phyloP scores from a whole-genome alignment of 2,329 filamentous ascomycete species.

The Claviceps arundinis region DNA sequence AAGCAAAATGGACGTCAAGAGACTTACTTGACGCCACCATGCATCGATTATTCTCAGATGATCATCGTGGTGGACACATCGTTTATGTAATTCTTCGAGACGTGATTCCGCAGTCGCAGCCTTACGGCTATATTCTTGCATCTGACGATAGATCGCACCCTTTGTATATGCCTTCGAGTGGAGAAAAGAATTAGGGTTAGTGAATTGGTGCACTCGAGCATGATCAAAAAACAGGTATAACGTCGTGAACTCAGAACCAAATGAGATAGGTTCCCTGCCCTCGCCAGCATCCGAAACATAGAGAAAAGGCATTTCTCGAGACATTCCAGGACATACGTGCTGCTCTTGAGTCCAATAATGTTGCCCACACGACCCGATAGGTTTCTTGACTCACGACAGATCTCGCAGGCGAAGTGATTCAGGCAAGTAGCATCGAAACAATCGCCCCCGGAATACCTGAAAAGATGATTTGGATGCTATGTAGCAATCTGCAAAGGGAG shows the following conservation, averaged over 20 bases:
- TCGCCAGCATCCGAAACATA: background rate
- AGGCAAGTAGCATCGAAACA: background rate
- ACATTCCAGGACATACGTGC: background rate
- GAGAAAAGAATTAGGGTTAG: background rate
- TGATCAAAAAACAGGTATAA: background rate
- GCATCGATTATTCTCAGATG: conserved; percentile 81
- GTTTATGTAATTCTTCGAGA: conserved; percentile 67
- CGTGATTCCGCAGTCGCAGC: conserved; percentile 69
- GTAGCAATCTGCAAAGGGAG: conserved; percentile 6
- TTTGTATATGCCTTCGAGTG: conserved; percentile 39
- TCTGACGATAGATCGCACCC: conserved; percentile 91
- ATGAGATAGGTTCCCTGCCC: too few relatives aligned
- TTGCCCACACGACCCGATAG: conserved; percentile 1
- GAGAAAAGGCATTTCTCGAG: background rate
- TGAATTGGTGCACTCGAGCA: background rate
- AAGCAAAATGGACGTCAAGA: background rate
- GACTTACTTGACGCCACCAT: conserved; percentile 82
- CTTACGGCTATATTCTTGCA: conserved; percentile 95
- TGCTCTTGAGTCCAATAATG: background rate
- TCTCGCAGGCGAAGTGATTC: conserved; percentile 2
- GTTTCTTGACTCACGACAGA: background rate
- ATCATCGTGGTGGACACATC: conserved; percentile 74
- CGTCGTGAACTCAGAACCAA: background rate
- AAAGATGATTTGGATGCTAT: conserved; percentile 2
- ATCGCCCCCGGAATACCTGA: conserved; percentile 1